Evolutionary conservation across 140 eudicot genomes (phyloP), one percentile per base, ranked within the genome.

Genomic region (Oenanthe javanica): DNA sequence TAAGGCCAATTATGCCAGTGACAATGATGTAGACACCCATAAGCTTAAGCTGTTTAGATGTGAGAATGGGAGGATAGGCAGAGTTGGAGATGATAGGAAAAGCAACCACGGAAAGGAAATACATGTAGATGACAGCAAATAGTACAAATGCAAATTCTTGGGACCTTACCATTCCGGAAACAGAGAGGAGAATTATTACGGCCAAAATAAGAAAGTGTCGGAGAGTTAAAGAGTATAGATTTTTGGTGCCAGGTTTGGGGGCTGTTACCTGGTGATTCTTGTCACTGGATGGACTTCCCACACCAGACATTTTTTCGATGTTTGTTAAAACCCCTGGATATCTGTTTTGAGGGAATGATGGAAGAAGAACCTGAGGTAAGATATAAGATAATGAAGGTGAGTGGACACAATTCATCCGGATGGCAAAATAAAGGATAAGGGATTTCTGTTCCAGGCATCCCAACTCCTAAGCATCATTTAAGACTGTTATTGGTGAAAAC

Each of bases 151-250:
- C 77, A 19, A 88, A 74, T 63, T 91, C 87, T 78, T 89, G 88
- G 52, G 85, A 1, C 21, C 87, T 76, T 16, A 91, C 97, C 92
- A 95, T 84, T 79, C 97, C 97, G 51, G 89, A 87, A 13, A 96
- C 87, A n/a, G n/a, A 59, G 99, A 95, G 89, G 80, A 95, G 84
- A 75, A 88, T n/a, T 61, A 84, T 83, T 76, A 91, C 81, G 4
- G 97, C 92, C 18, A 92, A 87, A 25, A 86, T 85, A 79, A 89
- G 90, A 79, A 90, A 86, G 40, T 92, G 99, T 23, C 85, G 89
- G 85, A 95, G 74, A 11, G 74, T 67, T 13, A 67, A 83, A 19
- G 93, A 81, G 77, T 86, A 74, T 61, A 85, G 82, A 4, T 83
- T 48, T 18, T 77, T 83, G 59, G 73, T 27, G 6, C 79, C 10